Percentiles rank a stretch among this genome's conserved stretches.
Conservation (phyloP, 2,329 filamentous ascomycete genomes). For the Monosporascus ibericus region DNA sequence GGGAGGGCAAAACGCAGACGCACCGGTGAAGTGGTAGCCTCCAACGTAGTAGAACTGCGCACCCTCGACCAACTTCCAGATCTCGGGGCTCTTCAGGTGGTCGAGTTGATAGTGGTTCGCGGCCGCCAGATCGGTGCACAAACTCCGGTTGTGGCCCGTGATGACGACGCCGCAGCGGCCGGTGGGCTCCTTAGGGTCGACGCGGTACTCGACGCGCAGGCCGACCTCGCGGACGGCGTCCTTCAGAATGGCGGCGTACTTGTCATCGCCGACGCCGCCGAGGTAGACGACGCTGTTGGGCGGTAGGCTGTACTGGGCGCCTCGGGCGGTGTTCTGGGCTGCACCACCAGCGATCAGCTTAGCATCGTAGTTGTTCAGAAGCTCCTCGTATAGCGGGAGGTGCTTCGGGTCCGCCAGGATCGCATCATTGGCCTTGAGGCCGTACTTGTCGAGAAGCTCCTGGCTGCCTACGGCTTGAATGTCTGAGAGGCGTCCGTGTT, state of each 20-base stretch:
- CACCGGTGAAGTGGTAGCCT: constrained; percentile 86
- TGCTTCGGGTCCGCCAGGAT: constrained; percentile 95
- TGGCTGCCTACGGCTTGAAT: constrained; percentile 85
- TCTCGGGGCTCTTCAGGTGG: constrained; percentile 82
- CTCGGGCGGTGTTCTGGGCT: constrained; percentile 94
- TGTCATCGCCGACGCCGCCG: constrained; percentile 90
- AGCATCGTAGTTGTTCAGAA: constrained; percentile 85
- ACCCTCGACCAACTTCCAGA: constrained; percentile 88
- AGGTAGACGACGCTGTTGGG: constrained; percentile 88
- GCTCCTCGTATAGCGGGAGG: constrained; percentile 82
- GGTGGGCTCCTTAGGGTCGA: constrained; percentile 77
- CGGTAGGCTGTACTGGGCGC: constrained; percentile 91
- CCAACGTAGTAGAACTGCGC: constrained; percentile 89
- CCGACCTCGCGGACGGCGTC: constrained; percentile 83
- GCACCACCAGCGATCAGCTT: constrained; percentile 95
- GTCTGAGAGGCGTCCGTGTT: constrained; percentile 43
- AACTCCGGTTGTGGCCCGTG: constrained; percentile 89
- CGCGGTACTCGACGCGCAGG: constrained; percentile 88
- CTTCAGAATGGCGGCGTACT: constrained; percentile 83
- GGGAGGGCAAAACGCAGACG: constrained; percentile 3
- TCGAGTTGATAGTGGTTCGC: constrained; percentile 96
- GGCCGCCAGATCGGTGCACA: constrained; percentile 91
- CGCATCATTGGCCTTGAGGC: constrained; percentile 90
- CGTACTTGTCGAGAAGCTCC: constrained; percentile 85
- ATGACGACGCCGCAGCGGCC: constrained; percentile 95